Evolutionary conservation across 768 basidiomycete species (phyloP).

Genomic region (Leccinum uliginosum): DNA sequence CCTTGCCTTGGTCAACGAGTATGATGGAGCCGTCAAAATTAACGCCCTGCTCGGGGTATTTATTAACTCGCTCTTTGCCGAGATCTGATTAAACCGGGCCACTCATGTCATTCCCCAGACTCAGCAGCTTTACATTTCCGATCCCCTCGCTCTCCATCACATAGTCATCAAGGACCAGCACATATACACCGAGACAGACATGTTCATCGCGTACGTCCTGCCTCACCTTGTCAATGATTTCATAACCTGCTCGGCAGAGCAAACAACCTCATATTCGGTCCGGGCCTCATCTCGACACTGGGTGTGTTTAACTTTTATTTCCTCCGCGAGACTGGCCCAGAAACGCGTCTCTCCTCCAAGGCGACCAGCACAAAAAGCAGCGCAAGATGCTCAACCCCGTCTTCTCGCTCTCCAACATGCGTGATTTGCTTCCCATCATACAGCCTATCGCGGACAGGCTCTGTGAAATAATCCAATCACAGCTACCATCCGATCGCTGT

Average conservation of each 20-base stretch:
- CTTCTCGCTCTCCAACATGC: slow-evolving; percentile 30
- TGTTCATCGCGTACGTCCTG: slow-evolving; percentile 29
- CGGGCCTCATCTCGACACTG: slow-evolving; percentile 35
- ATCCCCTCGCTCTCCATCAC: slow-evolving; percentile 36
- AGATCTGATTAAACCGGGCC: neutral
- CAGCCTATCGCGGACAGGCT: slow-evolving; percentile 32
- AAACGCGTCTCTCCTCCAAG: slow-evolving; percentile 4
- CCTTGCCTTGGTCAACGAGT: slow-evolving; percentile 24
- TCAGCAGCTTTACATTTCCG: slow-evolving; percentile 33
- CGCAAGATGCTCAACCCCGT: slow-evolving; percentile 34
- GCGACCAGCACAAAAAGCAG: slow-evolving; percentile 29
- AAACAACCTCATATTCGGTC: slow-evolving; percentile 34
- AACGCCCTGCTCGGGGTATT: slow-evolving; percentile 35
- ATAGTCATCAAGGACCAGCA: slow-evolving; percentile 35
- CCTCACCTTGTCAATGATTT: neutral
- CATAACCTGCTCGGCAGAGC: slow-evolving; percentile 10
- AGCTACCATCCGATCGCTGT: slow-evolving; percentile 24
- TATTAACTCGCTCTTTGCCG: neutral
- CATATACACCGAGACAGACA: slow-evolving; percentile 35
- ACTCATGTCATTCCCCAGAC: slow-evolving; percentile 10
- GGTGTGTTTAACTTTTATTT: slow-evolving; percentile 19
- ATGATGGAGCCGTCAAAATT: slow-evolving; percentile 34
- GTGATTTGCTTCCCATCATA: slow-evolving; percentile 27
- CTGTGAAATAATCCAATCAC: slow-evolving; percentile 14
- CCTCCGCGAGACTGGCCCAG: too few species aligned